Percentiles rank a stretch among this genome's conserved stretches.
These are phyloP conservation scores for Aspergillus sp. DNA, from an alignment of 2,329 filamentous ascomycete genomes.

Conservation along the genomic window DNA sequence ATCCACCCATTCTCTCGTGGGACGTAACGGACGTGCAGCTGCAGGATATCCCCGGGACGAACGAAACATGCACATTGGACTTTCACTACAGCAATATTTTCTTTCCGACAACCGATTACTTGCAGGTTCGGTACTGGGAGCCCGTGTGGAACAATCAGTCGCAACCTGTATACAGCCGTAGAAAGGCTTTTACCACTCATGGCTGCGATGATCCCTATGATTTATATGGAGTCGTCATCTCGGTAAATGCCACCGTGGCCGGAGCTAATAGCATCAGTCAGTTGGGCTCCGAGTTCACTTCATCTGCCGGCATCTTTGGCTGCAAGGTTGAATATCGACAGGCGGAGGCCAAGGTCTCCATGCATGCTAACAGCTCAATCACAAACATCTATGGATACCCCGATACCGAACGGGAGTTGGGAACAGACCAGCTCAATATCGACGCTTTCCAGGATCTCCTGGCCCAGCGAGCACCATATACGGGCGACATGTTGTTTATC, in stretches of 20 bases:
- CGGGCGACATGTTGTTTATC: constrained; percentile 37
- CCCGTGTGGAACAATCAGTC: constrained; percentile 24
- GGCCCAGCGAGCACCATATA: constrained; percentile 34
- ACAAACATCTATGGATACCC: constrained; percentile 24
- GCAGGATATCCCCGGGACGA: constrained; percentile 11
- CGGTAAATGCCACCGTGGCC: constrained; percentile 27
- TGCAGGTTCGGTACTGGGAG: constrained; percentile 40
- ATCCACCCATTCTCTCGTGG: constrained; percentile 28
- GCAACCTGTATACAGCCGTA: constrained; percentile 12
- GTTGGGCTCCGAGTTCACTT: constrained; percentile 20
- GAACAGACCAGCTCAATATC: constrained; percentile 30
- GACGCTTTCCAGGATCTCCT: constrained; percentile 34
- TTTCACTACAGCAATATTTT: constrained; percentile 34
- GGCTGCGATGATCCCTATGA: constrained; percentile 34
- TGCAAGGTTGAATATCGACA: constrained; percentile 34
- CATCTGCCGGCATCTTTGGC: constrained; percentile 33
- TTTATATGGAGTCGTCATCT: constrained; percentile 36
- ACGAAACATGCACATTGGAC: constrained; percentile 27
- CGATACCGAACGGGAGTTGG: constrained; percentile 23
- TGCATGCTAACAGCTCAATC: constrained; percentile 40
- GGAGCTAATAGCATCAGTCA: constrained; percentile 12
- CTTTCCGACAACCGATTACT: constrained; percentile 31
- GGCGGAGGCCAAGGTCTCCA: constrained; percentile 29
- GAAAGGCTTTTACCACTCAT: constrained; percentile 26
- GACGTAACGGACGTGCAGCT: constrained; percentile 29